Evolutionary conservation across 108 stramenopile species (phyloP).

Genomic region (Stephanodiscus triporus): DNA sequence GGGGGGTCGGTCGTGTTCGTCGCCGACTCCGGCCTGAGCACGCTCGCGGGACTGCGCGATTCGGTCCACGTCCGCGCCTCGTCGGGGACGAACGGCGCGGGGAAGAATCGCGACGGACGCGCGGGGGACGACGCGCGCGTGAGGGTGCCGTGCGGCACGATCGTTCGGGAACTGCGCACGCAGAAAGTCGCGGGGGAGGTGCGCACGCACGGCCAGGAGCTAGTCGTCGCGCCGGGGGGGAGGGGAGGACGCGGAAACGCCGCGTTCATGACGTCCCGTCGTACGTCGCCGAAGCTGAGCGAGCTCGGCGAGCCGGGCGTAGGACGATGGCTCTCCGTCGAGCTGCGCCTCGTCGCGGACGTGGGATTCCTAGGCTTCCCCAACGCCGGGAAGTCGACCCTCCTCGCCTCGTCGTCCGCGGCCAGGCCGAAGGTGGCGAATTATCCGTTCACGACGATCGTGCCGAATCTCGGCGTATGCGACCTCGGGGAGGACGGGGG

Average conservation of each 20-base stretch:
- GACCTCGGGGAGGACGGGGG: slow-evolving; percentile 84
- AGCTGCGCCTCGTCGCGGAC: slow-evolving; percentile 95
- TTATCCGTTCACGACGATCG: slow-evolving; percentile 98
- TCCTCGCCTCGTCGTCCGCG: slow-evolving; percentile 85
- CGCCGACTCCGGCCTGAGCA: slow-evolving; percentile 87
- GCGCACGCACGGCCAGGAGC: slow-evolving; percentile 66
- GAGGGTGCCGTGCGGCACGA: slow-evolving; percentile 92
- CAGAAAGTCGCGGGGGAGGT: slow-evolving; percentile 92
- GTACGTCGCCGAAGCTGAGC: slow-evolving; percentile 86
- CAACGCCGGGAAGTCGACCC: slow-evolving; percentile 98
- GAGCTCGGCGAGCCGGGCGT: slow-evolving; percentile 93
- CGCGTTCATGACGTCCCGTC: slow-evolving; percentile 86
- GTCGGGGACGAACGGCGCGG: slow-evolving; percentile 85
- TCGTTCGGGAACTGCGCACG: slow-evolving; percentile 87
- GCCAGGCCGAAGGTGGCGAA: slow-evolving; percentile 97
- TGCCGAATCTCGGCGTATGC: slow-evolving; percentile 95
- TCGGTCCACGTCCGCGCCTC: slow-evolving; percentile 80
- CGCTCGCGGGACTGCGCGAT: slow-evolving; percentile 81
- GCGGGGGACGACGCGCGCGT: slow-evolving; percentile 73
- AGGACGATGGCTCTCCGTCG: slow-evolving; percentile 87
- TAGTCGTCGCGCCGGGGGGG: slow-evolving; percentile 93
- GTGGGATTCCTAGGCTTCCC: slow-evolving; percentile 96
- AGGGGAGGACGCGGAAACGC: slow-evolving; percentile 95
- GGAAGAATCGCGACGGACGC: slow-evolving; percentile 82
- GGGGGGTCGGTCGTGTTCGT: slow-evolving; percentile 86